Evolutionary conservation across 192 early-diverging fungal genomes (phyloP), one percentile per base, ranked within the genome.

Genomic region (Rhizoclosmatium globosum): DNA sequence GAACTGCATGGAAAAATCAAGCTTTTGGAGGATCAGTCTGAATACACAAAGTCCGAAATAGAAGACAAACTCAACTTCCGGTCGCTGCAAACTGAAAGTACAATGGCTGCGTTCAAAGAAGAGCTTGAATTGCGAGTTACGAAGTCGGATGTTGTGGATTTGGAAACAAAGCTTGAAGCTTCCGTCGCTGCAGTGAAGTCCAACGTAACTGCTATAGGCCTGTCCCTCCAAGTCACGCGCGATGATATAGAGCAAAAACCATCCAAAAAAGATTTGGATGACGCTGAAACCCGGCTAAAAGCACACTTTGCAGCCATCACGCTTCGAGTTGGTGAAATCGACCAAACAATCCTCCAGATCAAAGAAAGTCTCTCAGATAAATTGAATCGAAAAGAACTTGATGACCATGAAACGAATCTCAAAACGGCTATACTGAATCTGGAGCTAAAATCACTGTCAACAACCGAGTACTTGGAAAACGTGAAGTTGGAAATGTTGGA

Each of bases 71-170:
- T 85, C 38, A 81, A 82, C 59, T 60, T 76, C 42, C 57, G 80
- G 2, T 53, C 81, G 11, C 23, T 85, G 21, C 79, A 81, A 60
- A 23, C 75, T 1, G 86, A 87, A 47, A 72, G 64, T 21, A 76
- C 86, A 17, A 56, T 87, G 64, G 61, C 78, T 31, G 79, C 84
- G 3, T 81, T 85, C 67, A 87, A 83, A 46, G 48, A 76, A 41
- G 86, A 87, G 57, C 74, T 87, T 3, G 70, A 71, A 43, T 42
- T 64, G 45, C 61, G 82, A 2, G 44, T 75, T 3, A 76, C 83
- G 2, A 71, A 76, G 66, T n/a, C 56, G 73, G 82, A 81, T 46
- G 68, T 65, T 1, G 76, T 41, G 0, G 82, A 82, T 59, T 58
- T 79, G 50, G 85, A 81, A 61, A 53, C 64, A 1, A 68, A 74